phyloP scores from a whole-genome alignment of 345 rosid genomes.

The Alliaria petiolata region DNA sequence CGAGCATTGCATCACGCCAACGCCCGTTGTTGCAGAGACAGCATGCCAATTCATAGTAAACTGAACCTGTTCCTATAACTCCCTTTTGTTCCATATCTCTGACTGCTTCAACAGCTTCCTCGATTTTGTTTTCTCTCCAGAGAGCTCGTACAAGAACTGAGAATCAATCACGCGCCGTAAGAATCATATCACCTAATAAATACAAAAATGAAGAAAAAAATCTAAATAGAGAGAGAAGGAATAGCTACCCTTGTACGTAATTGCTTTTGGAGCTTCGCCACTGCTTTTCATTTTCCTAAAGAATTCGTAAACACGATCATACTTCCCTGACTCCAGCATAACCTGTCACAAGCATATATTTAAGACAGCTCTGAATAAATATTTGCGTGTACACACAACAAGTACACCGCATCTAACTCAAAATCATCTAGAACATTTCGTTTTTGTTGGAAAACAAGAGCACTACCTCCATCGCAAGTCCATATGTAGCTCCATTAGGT shows the following conservation, averaged over 20 bases:
- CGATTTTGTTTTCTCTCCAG: slow-evolving; percentile 79
- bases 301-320: slow-evolving; percentile 64
- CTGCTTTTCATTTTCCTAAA: slow-evolving; percentile 73
- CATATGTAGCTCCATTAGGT: slow-evolving; percentile 93
- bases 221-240: not conserved
- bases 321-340: slow-evolving; percentile 85
- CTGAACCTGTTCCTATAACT: slow-evolving; percentile 73
- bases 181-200: slow-evolving; percentile 2
- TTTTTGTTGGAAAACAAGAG: not conserved
- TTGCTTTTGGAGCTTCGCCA: slow-evolving; percentile 69
- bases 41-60: slow-evolving; percentile 84
- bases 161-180: slow-evolving; percentile 15
- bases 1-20: slow-evolving; percentile 77
- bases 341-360: slow-evolving; percentile 53
- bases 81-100: slow-evolving; percentile 90
- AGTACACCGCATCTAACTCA: not conserved
- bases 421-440: not conserved
- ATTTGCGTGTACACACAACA: not conserved
- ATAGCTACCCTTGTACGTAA: slow-evolving; percentile 67
- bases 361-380: not conserved
- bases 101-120: slow-evolving; percentile 75
- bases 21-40: slow-evolving; percentile 81
- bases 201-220: not conserved
- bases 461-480: slow-evolving; percentile 96
- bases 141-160: slow-evolving; percentile 82